Conservation (phyloP, 1,284 basidiomycete species). For the Cryptococcus hybrid region DNA sequence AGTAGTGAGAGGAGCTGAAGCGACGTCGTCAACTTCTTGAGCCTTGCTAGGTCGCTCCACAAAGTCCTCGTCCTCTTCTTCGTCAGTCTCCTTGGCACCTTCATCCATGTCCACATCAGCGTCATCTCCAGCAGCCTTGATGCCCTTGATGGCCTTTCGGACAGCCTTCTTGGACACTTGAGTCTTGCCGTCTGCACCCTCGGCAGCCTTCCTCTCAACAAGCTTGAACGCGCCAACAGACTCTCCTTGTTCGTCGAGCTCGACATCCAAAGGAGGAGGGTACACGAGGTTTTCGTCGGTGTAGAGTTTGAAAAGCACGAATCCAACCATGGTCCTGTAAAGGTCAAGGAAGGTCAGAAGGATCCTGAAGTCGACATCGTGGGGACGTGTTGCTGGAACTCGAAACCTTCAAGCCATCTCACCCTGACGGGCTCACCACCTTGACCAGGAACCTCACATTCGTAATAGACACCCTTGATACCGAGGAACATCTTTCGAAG, state of each 20-base stretch:
- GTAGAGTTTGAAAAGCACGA: constrained; percentile 97
- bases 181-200: constrained; percentile 30
- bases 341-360: constrained; percentile 99
- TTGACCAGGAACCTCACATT: constrained; percentile 70
- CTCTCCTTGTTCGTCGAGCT: constrained; percentile 83
- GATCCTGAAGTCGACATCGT: constrained; percentile 95
- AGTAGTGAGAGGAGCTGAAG: constrained; percentile 65
- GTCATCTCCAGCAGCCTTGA: constrained; percentile 32
- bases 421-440: constrained; percentile 76
- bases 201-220: constrained; percentile 58
- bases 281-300: constrained; percentile 92
- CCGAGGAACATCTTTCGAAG: constrained; percentile 93
- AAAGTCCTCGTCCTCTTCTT: constrained; percentile 56
- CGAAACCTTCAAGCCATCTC: constrained; percentile 97
- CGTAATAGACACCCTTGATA: constrained; percentile 99
- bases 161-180: constrained; percentile 45
- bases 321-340: constrained; percentile 94
- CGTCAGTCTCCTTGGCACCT: constrained; percentile 48
- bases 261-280: constrained; percentile 83
- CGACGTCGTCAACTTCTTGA: constrained; percentile 51
- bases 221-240: constrained; percentile 87
- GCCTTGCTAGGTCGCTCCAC: constrained; percentile 60
- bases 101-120: constrained; percentile 43
- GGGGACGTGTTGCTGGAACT: constrained; percentile 93
- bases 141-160: constrained; percentile 56